Evolutionary conservation across 495 filamentous ascomycete species (phyloP).

Genomic region (Penicillium pancosmium): DNA sequence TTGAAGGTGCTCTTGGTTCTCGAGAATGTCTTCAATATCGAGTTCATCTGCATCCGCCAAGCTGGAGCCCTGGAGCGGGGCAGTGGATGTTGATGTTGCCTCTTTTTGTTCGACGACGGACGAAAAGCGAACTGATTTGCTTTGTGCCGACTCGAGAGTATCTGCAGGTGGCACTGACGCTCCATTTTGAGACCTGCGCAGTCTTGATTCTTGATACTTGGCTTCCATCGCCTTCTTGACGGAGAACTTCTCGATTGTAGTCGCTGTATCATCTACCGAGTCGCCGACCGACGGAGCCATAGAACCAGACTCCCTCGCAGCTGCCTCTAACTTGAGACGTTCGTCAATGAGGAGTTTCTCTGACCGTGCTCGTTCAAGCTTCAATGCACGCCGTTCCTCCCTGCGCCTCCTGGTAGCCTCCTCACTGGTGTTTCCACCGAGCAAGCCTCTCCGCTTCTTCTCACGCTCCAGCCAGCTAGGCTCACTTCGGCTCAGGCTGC

Average conservation of each 20-base stretch:
- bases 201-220: constrained; percentile 31
- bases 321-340: constrained; percentile 64
- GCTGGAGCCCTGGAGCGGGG: constrained; percentile 15
- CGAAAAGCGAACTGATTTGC: constrained; percentile 68
- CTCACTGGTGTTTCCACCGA: constrained; percentile 69
- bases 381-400: constrained; percentile 78
- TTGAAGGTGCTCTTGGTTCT: constrained; percentile 89
- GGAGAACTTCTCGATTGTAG: constrained; percentile 41
- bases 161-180: constrained; percentile 8
- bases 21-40: constrained; percentile 40
- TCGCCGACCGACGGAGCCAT: constrained; percentile 18
- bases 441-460: constrained; percentile 66
- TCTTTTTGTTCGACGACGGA: constrained; percentile 60
- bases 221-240: constrained; percentile 46
- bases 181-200: constrained; percentile 12
- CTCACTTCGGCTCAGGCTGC: constrained; percentile 87
- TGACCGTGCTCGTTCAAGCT: constrained; percentile 84
- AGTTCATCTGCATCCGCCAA: constrained; percentile 28
- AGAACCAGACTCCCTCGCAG: constrained; percentile 34
- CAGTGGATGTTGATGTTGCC: constrained; percentile 51
- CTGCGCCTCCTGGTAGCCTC: constrained; percentile 76
- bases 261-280: constrained; percentile 22
- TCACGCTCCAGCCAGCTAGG: constrained; percentile 89
- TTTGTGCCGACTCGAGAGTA: constrained; percentile 28
- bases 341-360: constrained; percentile 79